Evolutionary conservation across 441 rosid species (phyloP), one percentile per base, ranked within the genome.

Genomic region (Euphorbia celastroides): DNA sequence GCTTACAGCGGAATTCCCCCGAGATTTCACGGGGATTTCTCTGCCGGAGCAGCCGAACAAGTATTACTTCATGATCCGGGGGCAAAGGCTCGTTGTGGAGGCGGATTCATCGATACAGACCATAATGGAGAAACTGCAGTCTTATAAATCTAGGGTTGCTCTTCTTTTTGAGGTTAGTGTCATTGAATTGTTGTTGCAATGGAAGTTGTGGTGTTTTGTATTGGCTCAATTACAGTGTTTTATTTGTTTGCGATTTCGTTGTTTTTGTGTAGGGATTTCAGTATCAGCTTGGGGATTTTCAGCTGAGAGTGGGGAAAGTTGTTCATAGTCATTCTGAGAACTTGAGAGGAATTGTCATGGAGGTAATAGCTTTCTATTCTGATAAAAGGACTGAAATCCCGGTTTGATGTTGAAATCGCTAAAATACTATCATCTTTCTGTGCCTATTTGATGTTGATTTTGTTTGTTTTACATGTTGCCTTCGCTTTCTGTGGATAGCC

Each of bases 101-200:
- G 88, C 94, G 0, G 99, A 92, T 81, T 79, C 90, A 5, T 76
- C 94, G 2, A 88, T 94, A 72, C 98, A 89, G 70, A 67, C 74
- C 34, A 89, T 92, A 30, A 92, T 94, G 99, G 99, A 94, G 85
- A 94, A 90, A 72, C 81, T 93, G 74, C 97, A 93, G 65, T 90
- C 96, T 64, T 90, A 89, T 71, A 89, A 84, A 74, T 84, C 92
- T 0, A 84, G 88, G 60, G 82, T 89, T 8, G 84, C 94, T 0
- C 88, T 94, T 62, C 79, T 79, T 68, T 86, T 87, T 65, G 98
- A 94, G 88, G 92, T 86, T 65, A 60, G 4, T 12, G 23, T 22
- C 22, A 7, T 20, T 19, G n/a, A 22, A 7, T 41, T 30, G 4
- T 48, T 16, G 19, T 6, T 57, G 23, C 17, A 7, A 57, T 14